These are phyloP conservation scores for Kazachstania africana DNA, from an alignment of 805 yeast genomes.

Conservation along the genomic window DNA sequence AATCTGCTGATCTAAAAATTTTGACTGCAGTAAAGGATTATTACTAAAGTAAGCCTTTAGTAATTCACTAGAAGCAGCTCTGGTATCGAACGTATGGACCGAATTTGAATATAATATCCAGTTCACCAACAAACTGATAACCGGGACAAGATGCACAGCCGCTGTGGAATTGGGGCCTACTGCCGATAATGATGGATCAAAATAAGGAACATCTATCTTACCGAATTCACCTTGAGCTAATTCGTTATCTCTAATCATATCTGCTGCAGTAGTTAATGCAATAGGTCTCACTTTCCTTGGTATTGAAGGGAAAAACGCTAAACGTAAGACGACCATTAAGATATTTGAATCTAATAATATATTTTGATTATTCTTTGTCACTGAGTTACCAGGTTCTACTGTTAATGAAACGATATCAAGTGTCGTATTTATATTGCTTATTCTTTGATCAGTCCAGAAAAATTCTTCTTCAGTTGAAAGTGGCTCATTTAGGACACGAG, in stretches of 20 bases:
- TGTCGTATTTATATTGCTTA: conserved; percentile 52
- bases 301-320: conserved; percentile 57
- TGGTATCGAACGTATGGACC: conserved; percentile 70
- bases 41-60: conserved; percentile 57
- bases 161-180: conserved; percentile 3
- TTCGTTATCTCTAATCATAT: conserved; percentile 54
- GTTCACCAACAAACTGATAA: conserved; percentile 57
- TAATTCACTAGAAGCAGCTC: conserved; percentile 60
- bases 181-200: conserved; percentile 50
- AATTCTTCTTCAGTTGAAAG: conserved; percentile 34
- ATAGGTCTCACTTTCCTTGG: conserved; percentile 55
- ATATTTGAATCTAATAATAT: conserved; percentile 50
- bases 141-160: conserved; percentile 40
- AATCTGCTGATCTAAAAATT: conserved; percentile 60
- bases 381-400: conserved; percentile 61
- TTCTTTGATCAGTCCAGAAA: conserved; percentile 69
- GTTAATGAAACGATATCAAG: conserved; percentile 65
- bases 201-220: conserved; percentile 81
- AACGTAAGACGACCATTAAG: conserved; percentile 49
- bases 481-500: conserved; percentile 52
- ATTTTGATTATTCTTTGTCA: conserved; percentile 48
- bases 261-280: conserved; percentile 68
- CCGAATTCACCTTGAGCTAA: conserved; percentile 61
- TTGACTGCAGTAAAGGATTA: conserved; percentile 47
- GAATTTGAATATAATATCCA: conserved; percentile 79